Evolutionary conservation across 371 early-diverging fungal species (phyloP), one percentile per base, ranked within the genome.

Genomic region (Hamiltosporidium magnivora): DNA sequence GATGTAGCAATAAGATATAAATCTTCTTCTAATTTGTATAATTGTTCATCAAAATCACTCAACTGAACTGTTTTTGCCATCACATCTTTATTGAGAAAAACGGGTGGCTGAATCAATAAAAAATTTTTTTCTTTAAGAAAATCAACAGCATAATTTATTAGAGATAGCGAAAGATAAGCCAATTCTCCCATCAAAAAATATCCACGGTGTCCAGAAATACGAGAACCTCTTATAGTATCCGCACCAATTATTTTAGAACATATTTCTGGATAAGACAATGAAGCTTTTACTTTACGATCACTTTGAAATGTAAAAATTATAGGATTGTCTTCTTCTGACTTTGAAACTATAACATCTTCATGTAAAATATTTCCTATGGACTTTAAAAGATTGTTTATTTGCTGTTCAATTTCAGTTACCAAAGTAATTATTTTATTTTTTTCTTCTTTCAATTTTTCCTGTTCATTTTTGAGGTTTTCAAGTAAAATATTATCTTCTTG

Each of bases 31-130:
- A 72, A 65, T 72, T 92, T 94, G 87, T 96, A 99, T 58, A 99
- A 85, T 76, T 94, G 95, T 76, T 99, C 99, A 76, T 97, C 97
- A 80, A 94, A 99, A 82, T 97, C 90, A 68, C 87, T 87, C 63
- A 99, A 85, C 83, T 99, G 99, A 6, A 96, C 94, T 40, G 97
- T 96, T 85, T 88, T 90, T 56, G 90, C 90, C 98, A 99, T 98
- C 46, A 90, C 84, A 43, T 93, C 94, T 83, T 86, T 87, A 71
- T 87, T 87, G 94, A 99, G 96, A 76, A 97, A 91, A 84, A 89
- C 97, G 38, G 99, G 99, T 11, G 98, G 94, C 85, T 92, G 92
- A 49, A 97, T 84, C 83, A 93, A 91, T 66, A 86, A 91, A 83
- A 90, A 96, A n/a, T 86, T 88, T 63, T 85, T 83, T 71, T 84